Evolutionary conservation across 495 filamentous ascomycete species (phyloP), one percentile per base, ranked within the genome.

Genomic region (Penicillium cinerascens): DNA sequence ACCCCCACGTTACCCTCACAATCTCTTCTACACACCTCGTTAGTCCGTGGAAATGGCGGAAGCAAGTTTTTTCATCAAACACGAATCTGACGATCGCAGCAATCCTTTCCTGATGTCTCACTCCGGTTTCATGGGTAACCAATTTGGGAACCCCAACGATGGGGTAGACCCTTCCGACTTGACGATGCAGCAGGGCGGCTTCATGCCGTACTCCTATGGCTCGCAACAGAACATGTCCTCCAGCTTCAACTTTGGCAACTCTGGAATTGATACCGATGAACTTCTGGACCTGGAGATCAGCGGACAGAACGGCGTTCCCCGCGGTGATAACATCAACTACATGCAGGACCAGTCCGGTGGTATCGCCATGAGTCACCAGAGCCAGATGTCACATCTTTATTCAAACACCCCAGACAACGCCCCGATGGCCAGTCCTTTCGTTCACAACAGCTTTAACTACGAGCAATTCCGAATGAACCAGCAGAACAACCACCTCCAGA

Each of bases 91-190:
- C 70, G 85, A 89, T 56, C 78, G 79, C 57, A 72, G 70, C 59
- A 84, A 64, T 44, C 64, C 67, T 41, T 78, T 77, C 61, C 77
- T 75, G 64, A 79, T 82, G 65, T 74, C 72, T 61, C 78, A 84
- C 49, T 77, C 77, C 63, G 75, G 77, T 54, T 75, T 76, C 44
- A 82, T 87, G 78, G 65, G 76, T 22, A 80, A 84, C 51, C 87
- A 91, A 54, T 91, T 89, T 65, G 82, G 82, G 43, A 70, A 72
- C 59, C 80, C 79, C 51, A 74, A 76, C 54, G 80, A 80, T 42
- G 79, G 81, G 64, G 85, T 97, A 54, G 89, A 97, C 61, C 93
- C 93, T 2, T 92, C 87, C 41, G 89, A 93, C 42, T 77, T 98
- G 51, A 82, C 84, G 47, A 89, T 92, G 83, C 75, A 75, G 51